Evolutionary conservation across 2,329 filamentous ascomycete species (phyloP).

Genomic region (Parascedosporium putredinis): DNA sequence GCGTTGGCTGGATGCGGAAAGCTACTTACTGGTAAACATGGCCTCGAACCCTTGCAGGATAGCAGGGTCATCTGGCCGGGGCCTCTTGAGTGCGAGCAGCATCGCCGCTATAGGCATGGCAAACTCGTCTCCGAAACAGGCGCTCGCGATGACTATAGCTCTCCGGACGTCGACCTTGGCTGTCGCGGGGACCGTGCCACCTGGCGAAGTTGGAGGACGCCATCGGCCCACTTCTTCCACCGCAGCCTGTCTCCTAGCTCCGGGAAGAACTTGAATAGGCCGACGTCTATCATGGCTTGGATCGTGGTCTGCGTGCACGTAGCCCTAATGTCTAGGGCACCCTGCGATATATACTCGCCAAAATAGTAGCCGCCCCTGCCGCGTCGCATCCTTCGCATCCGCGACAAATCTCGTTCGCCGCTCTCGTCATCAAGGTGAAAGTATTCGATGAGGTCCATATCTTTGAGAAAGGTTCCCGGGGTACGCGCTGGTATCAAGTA

Average conservation of each 20-base stretch:
- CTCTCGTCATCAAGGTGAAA: not conserved
- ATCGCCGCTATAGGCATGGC: not conserved
- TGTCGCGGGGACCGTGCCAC: not conserved
- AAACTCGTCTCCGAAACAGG: not conserved
- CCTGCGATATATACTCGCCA: slow-evolving; percentile 4
- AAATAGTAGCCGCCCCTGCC: not conserved
- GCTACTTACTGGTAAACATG: not conserved
- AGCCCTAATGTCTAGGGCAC: not conserved
- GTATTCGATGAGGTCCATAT: not conserved
- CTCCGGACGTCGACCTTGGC: not conserved
- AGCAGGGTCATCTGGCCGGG: not conserved
- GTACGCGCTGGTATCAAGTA: not conserved
- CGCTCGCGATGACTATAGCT: not conserved
- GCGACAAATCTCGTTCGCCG: not conserved
- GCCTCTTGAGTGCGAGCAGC: not conserved
- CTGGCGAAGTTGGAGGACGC: not conserved
- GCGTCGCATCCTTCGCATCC: not conserved
- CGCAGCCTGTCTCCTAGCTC: not conserved
- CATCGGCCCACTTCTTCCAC: not conserved
- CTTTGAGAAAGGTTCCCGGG: slow-evolving; percentile 2
- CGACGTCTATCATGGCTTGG: not conserved
- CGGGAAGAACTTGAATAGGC: not conserved
- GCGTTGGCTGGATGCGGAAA: too few relatives aligned
- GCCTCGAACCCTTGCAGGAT: not conserved
- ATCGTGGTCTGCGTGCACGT: not conserved